Evolutionary conservation across 805 yeast species (phyloP), one percentile per base, ranked within the genome.

Genomic region (Saccharomycopsis javanensis): DNA sequence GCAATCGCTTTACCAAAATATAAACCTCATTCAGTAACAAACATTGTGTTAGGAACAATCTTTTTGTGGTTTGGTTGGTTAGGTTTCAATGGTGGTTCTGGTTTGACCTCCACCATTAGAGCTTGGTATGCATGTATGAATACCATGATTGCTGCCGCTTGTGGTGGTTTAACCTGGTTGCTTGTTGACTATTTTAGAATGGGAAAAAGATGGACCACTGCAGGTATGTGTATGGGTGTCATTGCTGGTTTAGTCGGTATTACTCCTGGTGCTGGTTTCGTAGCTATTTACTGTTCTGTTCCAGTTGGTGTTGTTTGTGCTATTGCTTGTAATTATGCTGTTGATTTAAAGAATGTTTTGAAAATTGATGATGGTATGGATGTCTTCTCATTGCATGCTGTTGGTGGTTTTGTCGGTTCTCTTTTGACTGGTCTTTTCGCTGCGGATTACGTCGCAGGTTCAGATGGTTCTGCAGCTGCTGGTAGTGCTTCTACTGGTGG

Each of bases 11-110:
- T 88, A 64, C 97, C 97, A 61, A 86, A 86, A 69, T 91, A 90
- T 76, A 88, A 83, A 73, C 98, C 99, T 45, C 97, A 92, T 70
- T 86, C 94, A 23, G 96, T 92, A 38, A 80, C 96, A 7, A 81
- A 90, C 51, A 88, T 90, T 58, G 97, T 91, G 16, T 73, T 94
- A 58, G 99, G 99, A 56, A 90, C 97, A 20, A 85, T 88, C 11
- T 87, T 94, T 76, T 79, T 94, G 65, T 92, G 97, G 97, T 90
- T 94, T 66, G 99, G 98, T 37, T 94, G 99, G 99, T 90, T 90
- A 67, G 97, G 97, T 45, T 94, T 94, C 82, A 94, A 94, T 79
- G 97, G 97, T 72, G 98, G 98, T 66, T 89, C 97, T 52, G 87
- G 97, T 54, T 97, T 97, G 71, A 86, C 89, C 68, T 88, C 97